Conservation (phyloP, 441 rosid species). For the Pelargonium australe region DNA sequence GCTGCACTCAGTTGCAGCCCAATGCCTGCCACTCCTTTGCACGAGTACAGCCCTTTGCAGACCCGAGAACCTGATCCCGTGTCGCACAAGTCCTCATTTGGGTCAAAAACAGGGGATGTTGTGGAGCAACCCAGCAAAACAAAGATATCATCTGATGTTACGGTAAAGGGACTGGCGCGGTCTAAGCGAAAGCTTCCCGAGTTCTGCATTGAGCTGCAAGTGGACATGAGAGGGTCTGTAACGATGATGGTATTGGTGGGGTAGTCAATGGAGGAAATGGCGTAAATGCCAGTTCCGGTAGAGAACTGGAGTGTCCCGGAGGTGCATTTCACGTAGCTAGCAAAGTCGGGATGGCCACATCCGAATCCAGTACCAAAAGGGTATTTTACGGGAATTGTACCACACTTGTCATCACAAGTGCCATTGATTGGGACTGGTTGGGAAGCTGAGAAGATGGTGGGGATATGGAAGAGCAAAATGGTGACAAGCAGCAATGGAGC, state of each 20-base stretch:
- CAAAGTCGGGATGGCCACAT: conserved; percentile 56
- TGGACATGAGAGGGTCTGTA: conserved; percentile 57
- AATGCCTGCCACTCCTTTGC: conserved; percentile 49
- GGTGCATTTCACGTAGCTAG: conserved; percentile 46
- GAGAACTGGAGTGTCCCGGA: conserved; percentile 44
- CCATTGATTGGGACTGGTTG: conserved; percentile 29
- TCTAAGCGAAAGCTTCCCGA: conserved; percentile 61
- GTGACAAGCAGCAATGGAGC: conserved; percentile 18
- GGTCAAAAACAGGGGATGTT: conserved; percentile 55
- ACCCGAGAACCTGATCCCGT: conserved; percentile 56
- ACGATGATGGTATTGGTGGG: conserved; percentile 32
- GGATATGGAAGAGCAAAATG: conserved; percentile 26
- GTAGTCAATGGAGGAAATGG: conserved; percentile 46
- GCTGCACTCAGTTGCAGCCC: conserved; percentile 54
- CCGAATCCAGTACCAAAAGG: conserved; percentile 57
- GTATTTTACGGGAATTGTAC: conserved; percentile 37
- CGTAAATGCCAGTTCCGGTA: conserved; percentile 46
- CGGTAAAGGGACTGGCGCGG: conserved; percentile 43
- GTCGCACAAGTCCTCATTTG: conserved; percentile 42
- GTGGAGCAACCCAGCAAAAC: conserved; percentile 61
- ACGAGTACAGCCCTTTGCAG: conserved; percentile 54
- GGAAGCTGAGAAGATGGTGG: conserved; percentile 20
- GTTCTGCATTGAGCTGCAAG: conserved; percentile 58
- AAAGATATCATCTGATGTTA: conserved; percentile 42
- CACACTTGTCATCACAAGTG: conserved; percentile 42